Base-by-base conservation (phyloP, 495 filamentous ascomycete genomes). In the Sordaria brevicollis region DNA sequence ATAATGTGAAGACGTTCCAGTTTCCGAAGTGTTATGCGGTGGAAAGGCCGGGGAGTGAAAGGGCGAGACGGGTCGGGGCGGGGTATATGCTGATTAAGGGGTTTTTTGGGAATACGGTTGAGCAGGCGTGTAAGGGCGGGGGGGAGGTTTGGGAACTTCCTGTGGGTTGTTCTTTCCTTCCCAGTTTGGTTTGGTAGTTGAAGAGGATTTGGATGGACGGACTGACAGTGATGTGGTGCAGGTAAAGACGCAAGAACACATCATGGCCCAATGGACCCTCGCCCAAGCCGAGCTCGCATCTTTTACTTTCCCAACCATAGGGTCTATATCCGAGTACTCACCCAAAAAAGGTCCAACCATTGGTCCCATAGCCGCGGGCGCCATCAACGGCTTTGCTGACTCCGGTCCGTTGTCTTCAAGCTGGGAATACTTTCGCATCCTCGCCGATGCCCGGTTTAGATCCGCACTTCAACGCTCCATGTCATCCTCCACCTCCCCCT, bases 51-150 rank as follows among this genome's bases (percentile, higher is more conserved):
- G 71, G 73, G 25, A 75, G 73, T 6, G 21, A 65, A 65, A 25
- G 33, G 9, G 76, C 77, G 34, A 33, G 43, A 25, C 36, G 72
- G 6, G 74, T 66, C 4, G 77, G 77, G 25, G 76, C 74, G 9
- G 13, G 65, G 11, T 79, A 78, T 68, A 79, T 79, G 76, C 74
- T 79, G 19, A 67, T 79, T 3, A 75, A 77, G 71, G 77, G 76
- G 2, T 79, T 76, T 69, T 73, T 77, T 65, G 76, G 77, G 7
- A 77, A 74, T 66, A 72, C 73, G 9, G 29, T 78, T 21, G 71
- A 74, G 65, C 72, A 78, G 41, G 67, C 74, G 15, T n/a, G n/a
- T n/a, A n/a, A n/a, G n/a, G n/a, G n/a, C n/a, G 67, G 72, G 17
- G 62, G 39, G 15, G 66, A 72, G 66, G 38, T 79, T 17, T 76